phyloP scores from a whole-genome alignment of 306 rosid genomes.

The Lathyrus aphaca region DNA sequence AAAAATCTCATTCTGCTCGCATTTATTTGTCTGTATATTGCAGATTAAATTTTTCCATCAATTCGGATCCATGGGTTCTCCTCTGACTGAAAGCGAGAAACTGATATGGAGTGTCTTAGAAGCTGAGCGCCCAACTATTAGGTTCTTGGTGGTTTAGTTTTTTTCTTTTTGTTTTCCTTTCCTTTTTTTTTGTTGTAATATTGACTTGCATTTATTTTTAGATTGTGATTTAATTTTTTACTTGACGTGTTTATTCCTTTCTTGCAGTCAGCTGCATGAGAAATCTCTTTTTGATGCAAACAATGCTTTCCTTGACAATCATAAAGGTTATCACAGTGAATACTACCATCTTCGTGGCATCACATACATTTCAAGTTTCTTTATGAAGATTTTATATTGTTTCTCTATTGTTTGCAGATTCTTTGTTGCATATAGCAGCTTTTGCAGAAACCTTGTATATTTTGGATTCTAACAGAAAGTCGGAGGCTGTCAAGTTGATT shows the following conservation, averaged over 20 bases:
- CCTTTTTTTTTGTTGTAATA: neutral
- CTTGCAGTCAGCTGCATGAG: constrained; percentile 72
- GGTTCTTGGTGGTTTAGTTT: constrained; percentile 50
- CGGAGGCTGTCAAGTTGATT: constrained; percentile 74
- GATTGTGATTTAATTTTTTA: constrained; percentile 28
- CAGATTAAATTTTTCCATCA: constrained; percentile 91
- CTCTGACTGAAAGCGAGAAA: constrained; percentile 72
- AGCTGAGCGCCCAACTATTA: constrained; percentile 83
- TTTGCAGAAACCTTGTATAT: constrained; percentile 73
- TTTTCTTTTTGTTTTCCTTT: neutral
- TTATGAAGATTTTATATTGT: constrained; percentile 7
- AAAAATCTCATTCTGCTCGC: constrained; percentile 15
- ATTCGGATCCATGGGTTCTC: constrained; percentile 70
- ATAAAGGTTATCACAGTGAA: constrained; percentile 59
- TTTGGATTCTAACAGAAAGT: constrained; percentile 68
- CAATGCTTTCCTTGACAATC: constrained; percentile 70
- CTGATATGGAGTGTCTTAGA: constrained; percentile 88
- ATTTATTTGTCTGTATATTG: constrained; percentile 43
- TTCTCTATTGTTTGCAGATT: constrained; percentile 58
- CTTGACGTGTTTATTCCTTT: constrained; percentile 34
- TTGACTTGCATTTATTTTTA: constrained; percentile 5
- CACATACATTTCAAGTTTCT: constrained; percentile 26
- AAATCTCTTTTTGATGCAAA: constrained; percentile 81
- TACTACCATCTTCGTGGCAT: constrained; percentile 5
- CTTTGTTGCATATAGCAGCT: constrained; percentile 91